Evolutionary conservation across 805 yeast species (phyloP), one percentile per base, ranked within the genome.

Genomic region (Metschnikowia santaceciliae): DNA sequence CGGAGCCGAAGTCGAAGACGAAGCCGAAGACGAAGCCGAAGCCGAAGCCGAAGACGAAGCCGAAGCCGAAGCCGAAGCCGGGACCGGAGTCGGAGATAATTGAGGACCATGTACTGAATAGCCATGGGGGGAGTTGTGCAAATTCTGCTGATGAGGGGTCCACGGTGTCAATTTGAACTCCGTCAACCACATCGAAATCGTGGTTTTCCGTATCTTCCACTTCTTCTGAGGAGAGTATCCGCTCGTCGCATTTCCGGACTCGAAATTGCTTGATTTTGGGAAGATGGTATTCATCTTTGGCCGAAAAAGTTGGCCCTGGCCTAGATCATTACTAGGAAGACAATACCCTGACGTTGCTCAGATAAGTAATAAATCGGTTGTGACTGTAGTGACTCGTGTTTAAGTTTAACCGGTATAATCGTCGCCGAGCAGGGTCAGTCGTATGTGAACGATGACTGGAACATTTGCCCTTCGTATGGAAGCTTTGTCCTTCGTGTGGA

Each of bases 91-190:
- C 99, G 68, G 14, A 96, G 77, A 52, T 88, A 89, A 7, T 94
- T 88, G 11, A 94, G 70, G 3, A 90, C 80, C 80, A 90, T 89
- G 63, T 94, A 94, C 63, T 90, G 97, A 0, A 96, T 84, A 0
- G 90, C 80, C 46, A 84, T 71, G 0, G 99, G 96, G n/a, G 17
- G 17, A 94, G 70, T 19, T 76, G 75, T 11, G 77, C 74, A 62
- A 94, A 94, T 55, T 88, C 90, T 20, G 79, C 69, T 0, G 97
- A 90, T 3, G 82, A 78, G 8, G 97, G 96, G 64, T 94, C 96
- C 23, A 94, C 81, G 1, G 81, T 72, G 54, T 86, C 86, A 43
- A 87, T 70, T 65, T 84, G 86, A 17, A 88, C 70, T 1, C 84
- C 88, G 49, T 83, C 88, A 8, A 90, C 77, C 33, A 82, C 85